A percentile compares a stretch with the other conserved stretches of the same genome.
Conservation (phyloP, 2,329 filamentous ascomycete genomes). For the Apiospora saccharicola region DNA sequence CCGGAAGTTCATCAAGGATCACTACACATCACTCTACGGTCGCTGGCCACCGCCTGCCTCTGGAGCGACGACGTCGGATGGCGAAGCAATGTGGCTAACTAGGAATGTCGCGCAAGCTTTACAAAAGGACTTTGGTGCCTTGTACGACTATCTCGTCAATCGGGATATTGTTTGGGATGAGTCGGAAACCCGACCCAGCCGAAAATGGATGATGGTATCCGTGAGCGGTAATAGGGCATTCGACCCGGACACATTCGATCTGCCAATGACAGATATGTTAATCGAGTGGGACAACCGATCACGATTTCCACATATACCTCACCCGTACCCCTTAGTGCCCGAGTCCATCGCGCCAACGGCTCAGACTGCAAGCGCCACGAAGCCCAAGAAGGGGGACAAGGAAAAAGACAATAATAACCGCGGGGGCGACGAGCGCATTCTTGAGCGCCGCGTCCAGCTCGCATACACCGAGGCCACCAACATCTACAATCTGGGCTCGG, state of each 20-base stretch:
- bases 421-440: slow-evolving; percentile 33
- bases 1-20: slow-evolving; percentile 64
- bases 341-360: slow-evolving; percentile 51
- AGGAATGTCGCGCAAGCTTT: slow-evolving; percentile 62
- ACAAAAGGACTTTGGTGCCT: slow-evolving; percentile 71
- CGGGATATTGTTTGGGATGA: slow-evolving; percentile 71
- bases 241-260: slow-evolving; percentile 57
- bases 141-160: slow-evolving; percentile 77
- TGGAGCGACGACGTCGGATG: slow-evolving; percentile 41
- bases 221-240: slow-evolving; percentile 52
- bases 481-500: slow-evolving; percentile 61
- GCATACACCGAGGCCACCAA: slow-evolving; percentile 68
- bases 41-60: slow-evolving; percentile 65
- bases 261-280: slow-evolving; percentile 73
- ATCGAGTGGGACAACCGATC: slow-evolving; percentile 70
- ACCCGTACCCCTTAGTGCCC: slow-evolving; percentile 72
- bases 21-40: slow-evolving; percentile 65
- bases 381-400: slow-evolving; percentile 40
- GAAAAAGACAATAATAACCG: slow-evolving; percentile 33
- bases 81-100: slow-evolving; percentile 66
- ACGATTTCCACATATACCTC: slow-evolving; percentile 70
- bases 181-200: slow-evolving; percentile 64
- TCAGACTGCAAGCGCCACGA: slow-evolving; percentile 27
- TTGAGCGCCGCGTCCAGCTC: slow-evolving; percentile 61
- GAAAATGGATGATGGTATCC: slow-evolving; percentile 69